Base-by-base conservation (phyloP, 768 basidiomycete genomes). In the Rickenella mellea region DNA sequence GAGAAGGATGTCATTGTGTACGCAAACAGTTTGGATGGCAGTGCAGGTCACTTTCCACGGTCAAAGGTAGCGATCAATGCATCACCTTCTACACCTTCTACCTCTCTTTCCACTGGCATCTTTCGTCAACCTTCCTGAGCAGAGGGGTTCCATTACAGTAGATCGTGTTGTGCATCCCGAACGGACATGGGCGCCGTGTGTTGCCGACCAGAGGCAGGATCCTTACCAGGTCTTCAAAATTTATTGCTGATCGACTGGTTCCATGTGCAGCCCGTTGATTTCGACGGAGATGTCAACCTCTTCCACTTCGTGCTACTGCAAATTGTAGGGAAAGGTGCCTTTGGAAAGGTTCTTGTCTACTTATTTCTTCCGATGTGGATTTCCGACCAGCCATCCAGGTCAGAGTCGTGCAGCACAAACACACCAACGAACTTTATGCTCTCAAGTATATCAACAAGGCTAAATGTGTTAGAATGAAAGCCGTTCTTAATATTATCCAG, bases 361-460 rank as follows among this genome's bases (percentile, higher is more conserved):
- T 14, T 14, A 21, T 2, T n/a, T n/a, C n/a, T n/a, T n/a, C n/a
- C 50, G 39, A 43, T 54, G 14, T 43, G 27, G 3, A 14, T 43
- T 32, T 54, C 19, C 7, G 15, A 41, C 35, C 21, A 32, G 39
- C 29, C 53, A 36, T 43, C 38, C 17, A 98, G 94, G 94, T 99
- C 66, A 85, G 96, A 32, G 94, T 99, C 46, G 96, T 99, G 6
- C 94, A 99, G 63, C 96, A 98, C 69, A 99, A 97, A 59, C 89
- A 97, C 62, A 87, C 91, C n/a, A 84, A 88, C 48, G 85, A 91
- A 14, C 73, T 99, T 33, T 97, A 92, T 55, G 96, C 96, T 5
- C 79, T 99, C 62, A 99, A 99, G 63, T 99, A 99, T 66, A 99
- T 99, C 65, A 98, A 98, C 71, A 99, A 99, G 63, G 61, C 85